Evolutionary conservation across 2,329 filamentous ascomycete genomes (phyloP), one percentile per base, ranked within the genome.

Genomic region (Alternaria brassicae): DNA sequence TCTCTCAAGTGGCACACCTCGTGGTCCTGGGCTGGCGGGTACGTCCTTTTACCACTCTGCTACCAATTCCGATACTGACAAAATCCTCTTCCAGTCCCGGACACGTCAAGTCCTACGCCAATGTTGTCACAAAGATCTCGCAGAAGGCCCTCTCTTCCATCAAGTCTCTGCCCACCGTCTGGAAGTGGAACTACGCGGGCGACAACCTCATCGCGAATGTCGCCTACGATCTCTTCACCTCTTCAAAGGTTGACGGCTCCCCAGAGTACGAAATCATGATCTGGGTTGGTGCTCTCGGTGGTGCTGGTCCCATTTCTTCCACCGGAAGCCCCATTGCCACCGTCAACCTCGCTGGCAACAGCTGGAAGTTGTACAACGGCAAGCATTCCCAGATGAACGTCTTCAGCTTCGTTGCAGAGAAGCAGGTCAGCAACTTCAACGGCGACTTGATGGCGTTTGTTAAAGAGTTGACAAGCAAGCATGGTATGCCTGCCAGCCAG

Each of bases 221-320:
- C 15, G 80, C 86, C 13, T 89, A 87, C 68, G 86, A 89, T 71
- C 74, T 89, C 50, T 89, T 89, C 77, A 86, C 86, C 15, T 78
- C 79, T 7, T 79, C 82, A 40, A 79, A 79, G 17, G 80, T 84
- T 1, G 75, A 76, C 28, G 81, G 79, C 40, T 71, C 64, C 45
- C 71, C 81, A n/a, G 79, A 85, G 66, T 88, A 86, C 69, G 88
- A 89, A 75, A 79, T 89, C 67, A 90, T 90, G 87, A 82, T 90
- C 65, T 90, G 88, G 87, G 79, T 88, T 44, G 83, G 80, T 3
- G 84, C 84, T 28, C 75, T 87, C 42, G 85, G 84, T 25, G 83
- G 83, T 50, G 85, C 84, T 2, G 85, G 85, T 5, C 85, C 86
- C 23, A 86, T 89, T 78, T 86, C 87, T 56, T 81, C 73, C 50